Evolutionary conservation across 257 asterid species (phyloP), one percentile per base, ranked within the genome.

Genomic region (Lavandula angustifolia): DNA sequence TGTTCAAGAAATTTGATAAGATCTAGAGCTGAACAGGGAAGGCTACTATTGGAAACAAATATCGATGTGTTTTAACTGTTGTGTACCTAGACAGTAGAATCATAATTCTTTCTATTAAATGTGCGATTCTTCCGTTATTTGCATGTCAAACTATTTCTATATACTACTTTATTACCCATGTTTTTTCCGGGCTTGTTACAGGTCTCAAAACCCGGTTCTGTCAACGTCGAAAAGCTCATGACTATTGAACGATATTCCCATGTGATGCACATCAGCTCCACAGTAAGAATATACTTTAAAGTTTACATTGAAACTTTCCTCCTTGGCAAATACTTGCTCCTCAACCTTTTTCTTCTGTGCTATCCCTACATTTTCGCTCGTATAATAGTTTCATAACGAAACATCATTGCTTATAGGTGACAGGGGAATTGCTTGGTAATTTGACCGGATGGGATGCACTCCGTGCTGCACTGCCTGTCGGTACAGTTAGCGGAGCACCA

Each of bases 401-500:
- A 53, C 16, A 31, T 31, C 62, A 60, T 60, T 59, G 58, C 37
- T 55, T 67, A 6, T 82, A 92, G 96, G 94, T 89, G 8, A 87
- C 97, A 0, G 99, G 99, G 33, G 97, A 89, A 65, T 69, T 92
- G 79, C 91, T 75, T 18, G 97, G 87, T 85, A 74, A 84, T 80
- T 75, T 89, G 41, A 87, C 88, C 3, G 83, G 82, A 66, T 89
- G 97, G 97, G 97, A 89, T 78, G 99, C 95, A 47, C 80, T 92
- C 12, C 81, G 87, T 10, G 88, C 92, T 71, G 87, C 99, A 34
- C 75, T 92, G 66, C 97, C 99, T 9, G 97, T 90, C 52, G 99
- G 97, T 73, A 92, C 96, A 13, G 97, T 92, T 60, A 87, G 96
- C 46, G 99, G 99, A 62, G 95, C 95, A 31, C 99, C 99, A 62